Conservation (phyloP, 1,284 basidiomycete species). For the Tausonia pullulans region DNA sequence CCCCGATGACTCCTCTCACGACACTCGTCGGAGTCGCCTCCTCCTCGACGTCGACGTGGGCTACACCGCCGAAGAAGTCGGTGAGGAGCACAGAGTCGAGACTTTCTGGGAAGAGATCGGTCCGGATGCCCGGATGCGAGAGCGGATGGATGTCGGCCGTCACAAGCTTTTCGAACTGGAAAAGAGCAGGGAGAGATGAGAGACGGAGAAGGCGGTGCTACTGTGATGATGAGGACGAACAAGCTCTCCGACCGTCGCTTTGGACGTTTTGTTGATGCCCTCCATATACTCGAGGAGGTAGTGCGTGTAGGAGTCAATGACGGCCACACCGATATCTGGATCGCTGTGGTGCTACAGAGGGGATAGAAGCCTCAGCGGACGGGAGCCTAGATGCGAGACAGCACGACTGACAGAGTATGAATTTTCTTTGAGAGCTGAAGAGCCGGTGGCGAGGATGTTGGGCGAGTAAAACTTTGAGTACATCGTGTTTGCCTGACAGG, state of each 20-base stretch:
- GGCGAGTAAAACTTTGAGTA: conserved; percentile 91
- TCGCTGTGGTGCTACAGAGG: conserved; percentile 71
- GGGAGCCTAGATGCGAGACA: not conserved
- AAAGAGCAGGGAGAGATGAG: not conserved
- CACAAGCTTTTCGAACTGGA: conserved; percentile 62
- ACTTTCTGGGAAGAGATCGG: conserved; percentile 57
- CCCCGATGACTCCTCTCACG: too few relatives aligned
- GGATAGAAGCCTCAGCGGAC: not conserved
- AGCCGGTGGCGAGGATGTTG: conserved; percentile 88
- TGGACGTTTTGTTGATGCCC: conserved; percentile 77
- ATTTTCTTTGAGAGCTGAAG: conserved; percentile 74
- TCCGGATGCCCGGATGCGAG: conserved; percentile 77
- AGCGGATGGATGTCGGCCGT: too few relatives aligned
- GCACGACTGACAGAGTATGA: conserved; percentile 71
- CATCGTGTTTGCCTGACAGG: conserved; percentile 95
- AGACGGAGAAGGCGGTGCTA: too few relatives aligned
- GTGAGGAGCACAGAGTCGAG: conserved; percentile 66
- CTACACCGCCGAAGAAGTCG: conserved; percentile 91
- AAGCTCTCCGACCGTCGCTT: conserved; percentile 69
- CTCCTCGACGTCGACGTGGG: conserved; percentile 53
- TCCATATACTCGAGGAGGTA: conserved; percentile 86
- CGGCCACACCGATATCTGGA: conserved; percentile 82
- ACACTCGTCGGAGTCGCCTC: not conserved
- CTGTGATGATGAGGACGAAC: conserved; percentile 38
- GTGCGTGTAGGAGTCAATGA: conserved; percentile 93